Percentiles rank a stretch among this genome's conserved stretches.
Evolutionary conservation across 306 rosid species (phyloP).

Genomic region (Corylus heterophylla): DNA sequence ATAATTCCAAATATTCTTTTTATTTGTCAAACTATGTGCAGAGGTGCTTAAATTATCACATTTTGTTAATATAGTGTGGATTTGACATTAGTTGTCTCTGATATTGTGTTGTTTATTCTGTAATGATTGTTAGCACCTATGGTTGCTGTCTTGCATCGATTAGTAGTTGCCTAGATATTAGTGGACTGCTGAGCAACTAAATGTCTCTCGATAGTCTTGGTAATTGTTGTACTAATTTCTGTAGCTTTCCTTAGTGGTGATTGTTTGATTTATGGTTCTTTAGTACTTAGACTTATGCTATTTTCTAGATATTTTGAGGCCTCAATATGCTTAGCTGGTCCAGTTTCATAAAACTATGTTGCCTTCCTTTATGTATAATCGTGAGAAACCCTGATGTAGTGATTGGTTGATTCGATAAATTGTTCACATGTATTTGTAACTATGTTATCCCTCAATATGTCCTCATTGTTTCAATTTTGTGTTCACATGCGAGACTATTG

Average conservation of each 20-base stretch:
- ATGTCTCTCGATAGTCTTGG: too few species aligned
- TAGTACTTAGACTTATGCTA: background rate
- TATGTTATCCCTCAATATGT: background rate
- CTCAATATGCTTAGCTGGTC: background rate
- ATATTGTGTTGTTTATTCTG: background rate
- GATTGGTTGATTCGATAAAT: background rate
- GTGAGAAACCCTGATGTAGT: background rate
- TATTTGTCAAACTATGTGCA: slow-evolving; percentile 4
- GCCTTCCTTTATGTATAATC: background rate
- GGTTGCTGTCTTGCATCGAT: background rate
- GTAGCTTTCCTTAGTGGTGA: background rate
- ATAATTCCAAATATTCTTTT: slow-evolving; percentile 3
- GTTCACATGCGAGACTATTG: background rate
- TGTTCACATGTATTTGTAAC: background rate
- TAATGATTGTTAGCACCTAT: background rate
- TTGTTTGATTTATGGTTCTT: background rate
- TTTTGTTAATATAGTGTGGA: background rate
- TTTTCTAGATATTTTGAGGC: background rate
- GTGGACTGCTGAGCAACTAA: background rate
- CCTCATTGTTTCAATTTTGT: background rate
- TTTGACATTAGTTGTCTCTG: background rate
- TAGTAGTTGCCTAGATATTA: background rate
- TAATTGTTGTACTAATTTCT: too few species aligned
- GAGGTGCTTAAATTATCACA: background rate
- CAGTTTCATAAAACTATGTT: background rate